Conservation (phyloP, 345 rosid species). For the Populus tremula region DNA sequence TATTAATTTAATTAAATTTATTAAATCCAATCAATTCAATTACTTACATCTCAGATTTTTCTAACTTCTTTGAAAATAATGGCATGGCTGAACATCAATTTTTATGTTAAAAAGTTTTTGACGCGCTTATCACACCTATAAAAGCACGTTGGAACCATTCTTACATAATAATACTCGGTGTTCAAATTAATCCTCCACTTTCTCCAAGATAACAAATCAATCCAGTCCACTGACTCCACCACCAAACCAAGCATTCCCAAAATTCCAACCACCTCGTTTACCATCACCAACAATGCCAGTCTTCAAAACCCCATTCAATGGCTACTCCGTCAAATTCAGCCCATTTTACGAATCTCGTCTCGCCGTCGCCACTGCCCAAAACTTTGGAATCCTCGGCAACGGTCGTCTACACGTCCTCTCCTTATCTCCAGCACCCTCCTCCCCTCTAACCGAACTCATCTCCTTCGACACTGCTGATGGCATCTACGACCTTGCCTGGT, state of each 20-base stretch:
- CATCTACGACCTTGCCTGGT: constrained; percentile 84
- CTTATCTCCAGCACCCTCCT: constrained; percentile 54
- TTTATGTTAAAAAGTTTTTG: too few relatives aligned
- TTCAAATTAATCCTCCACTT: too few relatives aligned
- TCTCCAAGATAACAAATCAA: background rate
- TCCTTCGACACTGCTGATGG: constrained; percentile 86
- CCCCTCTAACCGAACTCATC: constrained; percentile 46
- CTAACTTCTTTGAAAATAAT: too few relatives aligned
- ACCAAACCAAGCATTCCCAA: background rate
- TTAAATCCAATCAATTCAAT: too few relatives aligned
- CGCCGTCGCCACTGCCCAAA: constrained; percentile 87
- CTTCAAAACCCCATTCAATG: constrained; percentile 78
- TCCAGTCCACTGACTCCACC: background rate
- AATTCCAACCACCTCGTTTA: background rate
- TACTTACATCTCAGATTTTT: too few relatives aligned
- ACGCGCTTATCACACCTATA: too few relatives aligned
- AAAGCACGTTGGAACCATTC: too few relatives aligned
- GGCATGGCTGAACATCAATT: too few relatives aligned
- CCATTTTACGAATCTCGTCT: constrained; percentile 85
- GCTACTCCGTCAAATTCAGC: constrained; percentile 85
- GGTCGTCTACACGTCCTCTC: constrained; percentile 87
- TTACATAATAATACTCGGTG: too few relatives aligned
- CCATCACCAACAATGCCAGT: constrained; percentile 48
- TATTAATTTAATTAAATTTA: too few relatives aligned
- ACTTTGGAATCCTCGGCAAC: constrained; percentile 92